Conservation (phyloP, 2,329 filamentous ascomycete species). For the Cladophialophora bantiana region DNA sequence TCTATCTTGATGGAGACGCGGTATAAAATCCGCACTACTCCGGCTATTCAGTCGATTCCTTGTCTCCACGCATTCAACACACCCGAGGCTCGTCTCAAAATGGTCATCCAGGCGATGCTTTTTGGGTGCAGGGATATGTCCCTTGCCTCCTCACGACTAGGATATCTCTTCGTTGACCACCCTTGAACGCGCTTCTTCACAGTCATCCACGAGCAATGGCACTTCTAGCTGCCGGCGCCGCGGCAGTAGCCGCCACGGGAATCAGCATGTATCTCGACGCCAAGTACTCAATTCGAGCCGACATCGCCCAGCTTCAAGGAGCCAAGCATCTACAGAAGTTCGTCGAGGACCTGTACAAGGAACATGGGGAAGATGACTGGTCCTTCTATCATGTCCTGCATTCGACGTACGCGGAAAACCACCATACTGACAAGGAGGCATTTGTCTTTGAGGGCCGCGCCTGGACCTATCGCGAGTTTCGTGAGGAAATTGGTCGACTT, state of each 20-base stretch:
- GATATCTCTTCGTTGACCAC: not conserved
- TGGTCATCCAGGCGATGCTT: not conserved
- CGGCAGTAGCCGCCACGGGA: conserved; percentile 44
- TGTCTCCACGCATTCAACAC: not conserved
- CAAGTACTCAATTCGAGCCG: conserved; percentile 70
- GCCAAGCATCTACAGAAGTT: conserved; percentile 45
- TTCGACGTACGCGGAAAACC: conserved; percentile 60
- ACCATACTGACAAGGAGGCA: conserved; percentile 51
- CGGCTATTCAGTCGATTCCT: conserved; percentile 9
- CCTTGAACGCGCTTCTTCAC: not conserved
- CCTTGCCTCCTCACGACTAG: not conserved
- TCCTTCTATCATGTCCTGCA: conserved; percentile 71
- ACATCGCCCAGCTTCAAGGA: conserved; percentile 59
- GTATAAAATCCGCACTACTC: not conserved
- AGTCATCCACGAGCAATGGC: conserved; percentile 12
- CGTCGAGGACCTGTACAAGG: conserved; percentile 21
- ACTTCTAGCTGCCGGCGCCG: conserved; percentile 34
- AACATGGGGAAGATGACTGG: conserved; percentile 53
- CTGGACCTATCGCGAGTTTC: conserved; percentile 59
- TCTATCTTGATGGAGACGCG: not conserved
- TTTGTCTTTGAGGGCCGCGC: conserved; percentile 58
- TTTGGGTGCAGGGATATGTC: not conserved
- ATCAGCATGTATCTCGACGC: conserved; percentile 70
- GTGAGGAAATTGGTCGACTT: conserved; percentile 64
- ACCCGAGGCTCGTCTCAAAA: conserved; percentile 19